Percentiles rank a stretch among this genome's conserved stretches.
These are phyloP conservation scores for Blepharisma japonicum DNA, from an alignment of 73 alveolate genomes.

Conservation along the genomic window DNA sequence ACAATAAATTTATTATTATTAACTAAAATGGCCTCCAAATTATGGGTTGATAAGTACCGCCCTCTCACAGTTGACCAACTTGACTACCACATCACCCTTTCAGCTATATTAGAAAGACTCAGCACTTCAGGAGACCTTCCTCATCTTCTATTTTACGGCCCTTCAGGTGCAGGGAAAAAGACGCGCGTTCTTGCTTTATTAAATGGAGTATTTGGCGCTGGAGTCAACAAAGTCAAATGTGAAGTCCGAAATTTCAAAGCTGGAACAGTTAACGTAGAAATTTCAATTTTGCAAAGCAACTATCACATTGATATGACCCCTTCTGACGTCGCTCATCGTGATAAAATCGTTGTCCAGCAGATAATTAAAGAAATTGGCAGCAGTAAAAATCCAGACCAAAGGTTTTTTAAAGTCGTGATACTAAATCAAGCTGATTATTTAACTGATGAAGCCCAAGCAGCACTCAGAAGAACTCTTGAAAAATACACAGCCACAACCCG, in stretches of 20 bases:
- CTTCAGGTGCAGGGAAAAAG: slow-evolving; percentile 96
- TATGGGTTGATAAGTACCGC: slow-evolving; percentile 94
- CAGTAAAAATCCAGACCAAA: slow-evolving; percentile 32
- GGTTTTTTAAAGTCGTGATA: slow-evolving; percentile 78
- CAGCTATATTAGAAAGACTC: slow-evolving; percentile 61
- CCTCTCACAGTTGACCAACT: slow-evolving; percentile 73
- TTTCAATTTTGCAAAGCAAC: slow-evolving; percentile 79
- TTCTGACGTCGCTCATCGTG: slow-evolving; percentile 90
- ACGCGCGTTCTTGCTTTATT: slow-evolving; percentile 88
- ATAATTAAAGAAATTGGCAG: slow-evolving; percentile 94
- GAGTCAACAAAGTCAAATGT: slow-evolving; percentile 79
- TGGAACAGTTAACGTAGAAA: slow-evolving; percentile 55
- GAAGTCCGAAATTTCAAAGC: slow-evolving; percentile 39
- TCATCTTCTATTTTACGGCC: slow-evolving; percentile 96
- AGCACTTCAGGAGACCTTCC: slow-evolving; percentile 93
- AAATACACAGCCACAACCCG: slow-evolving; percentile 94
- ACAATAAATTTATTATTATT: too few species aligned
- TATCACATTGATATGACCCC: slow-evolving; percentile 95
- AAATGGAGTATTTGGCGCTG: slow-evolving; percentile 78
- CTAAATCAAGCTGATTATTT: slow-evolving; percentile 90
- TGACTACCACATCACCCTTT: slow-evolving; percentile 61
- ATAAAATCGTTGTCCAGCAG: slow-evolving; percentile 84
- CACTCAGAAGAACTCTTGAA: slow-evolving; percentile 98
- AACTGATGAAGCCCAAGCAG: slow-evolving; percentile 94
- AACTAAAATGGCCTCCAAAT: slow-evolving; percentile 33